These are phyloP conservation scores for Phytomonas francai DNA, from an alignment of 208 protist species.

Conservation along the genomic window DNA sequence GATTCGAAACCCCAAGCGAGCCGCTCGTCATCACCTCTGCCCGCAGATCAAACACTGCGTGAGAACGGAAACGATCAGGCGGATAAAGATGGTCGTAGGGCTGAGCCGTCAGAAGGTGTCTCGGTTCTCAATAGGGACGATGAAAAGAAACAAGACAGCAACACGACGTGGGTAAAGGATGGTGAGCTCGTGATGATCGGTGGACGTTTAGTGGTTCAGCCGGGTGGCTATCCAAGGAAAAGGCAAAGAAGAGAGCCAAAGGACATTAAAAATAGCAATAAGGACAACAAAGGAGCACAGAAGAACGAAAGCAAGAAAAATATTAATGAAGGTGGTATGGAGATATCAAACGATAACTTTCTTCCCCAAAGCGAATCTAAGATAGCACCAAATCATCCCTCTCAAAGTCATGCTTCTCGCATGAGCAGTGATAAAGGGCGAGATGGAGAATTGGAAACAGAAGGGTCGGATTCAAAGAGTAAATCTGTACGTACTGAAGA, in stretches of 20 bases:
- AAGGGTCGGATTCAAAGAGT: not conserved
- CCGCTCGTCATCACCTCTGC: not conserved
- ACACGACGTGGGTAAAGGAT: constrained; percentile 1
- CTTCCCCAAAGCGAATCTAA: not conserved
- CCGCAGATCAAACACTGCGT: not conserved
- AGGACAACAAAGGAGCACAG: constrained; percentile 2
- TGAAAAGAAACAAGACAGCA: not conserved
- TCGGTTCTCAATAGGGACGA: not conserved
- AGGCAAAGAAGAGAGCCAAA: constrained; percentile 1
- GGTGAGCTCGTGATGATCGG: not conserved
- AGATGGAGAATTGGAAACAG: not conserved
- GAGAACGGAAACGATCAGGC: not conserved
- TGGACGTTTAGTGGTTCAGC: constrained; percentile 1
- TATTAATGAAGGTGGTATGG: not conserved
- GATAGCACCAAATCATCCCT: not conserved
- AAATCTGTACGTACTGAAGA: not conserved
- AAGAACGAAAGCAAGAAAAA: constrained; percentile 1
- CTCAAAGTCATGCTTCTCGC: not conserved
- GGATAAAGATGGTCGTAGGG: not conserved
- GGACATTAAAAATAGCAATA: not conserved
- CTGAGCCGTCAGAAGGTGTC: not conserved
- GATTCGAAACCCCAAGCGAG: not conserved
- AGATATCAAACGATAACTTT: not conserved
- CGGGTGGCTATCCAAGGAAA: not conserved
- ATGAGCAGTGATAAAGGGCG: not conserved